Evolutionary conservation across 1,284 basidiomycete genomes (phyloP), one percentile per base, ranked within the genome.

Genomic region (Tetrapyrgos nigripes): DNA sequence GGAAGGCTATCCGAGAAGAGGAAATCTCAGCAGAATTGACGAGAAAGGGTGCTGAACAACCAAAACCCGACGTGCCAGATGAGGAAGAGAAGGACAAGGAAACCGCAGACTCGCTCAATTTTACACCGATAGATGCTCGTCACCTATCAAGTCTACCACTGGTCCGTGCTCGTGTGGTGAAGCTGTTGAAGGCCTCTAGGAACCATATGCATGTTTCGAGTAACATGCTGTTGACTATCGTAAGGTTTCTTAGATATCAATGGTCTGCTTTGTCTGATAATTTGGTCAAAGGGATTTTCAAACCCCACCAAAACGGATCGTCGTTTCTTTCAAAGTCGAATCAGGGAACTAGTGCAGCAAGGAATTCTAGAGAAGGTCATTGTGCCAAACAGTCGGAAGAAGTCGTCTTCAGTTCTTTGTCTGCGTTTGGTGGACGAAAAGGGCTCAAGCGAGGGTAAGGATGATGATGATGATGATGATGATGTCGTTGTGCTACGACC

Each of bases 81-180:
- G 76, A 79, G 31, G 73, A 77, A 21, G 68, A 68, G 26, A 31
- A 24, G 17, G 68, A 68, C 23, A 31, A 24, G 17, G 54, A 64
- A 61, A 62, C 71, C 57, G 61, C 70, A 63, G 61, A 66, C 21
- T 69, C 68, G 4, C 71, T 84, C 17, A 74, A 79, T 10, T 93
- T 93, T 64, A 84, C 87, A 27, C 83, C 89, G 1, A 91, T 93
- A 50, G 90, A 92, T 67, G 81, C 85, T 21, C 84, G 87, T 31
- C 89, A 92, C 72, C 73, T 93, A 14, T 88, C 89, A 5, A 93
- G 89, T 67, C 73, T 91, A 52, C 81, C 85, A 0, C 77, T 93
- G 6, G 74, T 93, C 40, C 85, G 83, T 63, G 83, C 82, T 6
- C 83, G 92, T 29, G 74, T 93, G 29, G 74, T 87, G 45, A 92